These are phyloP conservation scores for Stevia rebaudiana DNA, from an alignment of 140 eudicot species.

Conservation along the genomic window DNA sequence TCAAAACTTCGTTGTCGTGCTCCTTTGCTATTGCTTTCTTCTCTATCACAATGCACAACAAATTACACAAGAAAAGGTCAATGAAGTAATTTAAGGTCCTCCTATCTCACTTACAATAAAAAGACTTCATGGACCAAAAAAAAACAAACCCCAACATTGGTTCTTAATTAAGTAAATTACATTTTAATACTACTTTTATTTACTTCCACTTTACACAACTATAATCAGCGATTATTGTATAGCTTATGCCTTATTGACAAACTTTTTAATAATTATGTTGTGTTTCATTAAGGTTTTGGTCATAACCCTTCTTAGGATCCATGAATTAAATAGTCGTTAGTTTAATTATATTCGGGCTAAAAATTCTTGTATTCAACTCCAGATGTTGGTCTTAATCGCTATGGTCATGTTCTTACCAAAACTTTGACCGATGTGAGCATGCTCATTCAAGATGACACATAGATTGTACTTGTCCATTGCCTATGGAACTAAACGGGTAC, in stretches of 20 bases:
- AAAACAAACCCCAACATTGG: neutral
- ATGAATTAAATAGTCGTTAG: neutral
- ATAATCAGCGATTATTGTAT: neutral
- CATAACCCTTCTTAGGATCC: slow-evolving; percentile 10
- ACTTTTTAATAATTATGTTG: slow-evolving; percentile 1
- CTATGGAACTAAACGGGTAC: neutral
- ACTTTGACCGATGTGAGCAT: neutral
- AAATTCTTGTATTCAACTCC: neutral
- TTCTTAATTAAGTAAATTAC: neutral
- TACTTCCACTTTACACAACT: neutral
- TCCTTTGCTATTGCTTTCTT: neutral
- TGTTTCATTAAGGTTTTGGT: neutral
- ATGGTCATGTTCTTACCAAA: neutral
- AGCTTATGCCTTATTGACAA: neutral
- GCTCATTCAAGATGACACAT: neutral
- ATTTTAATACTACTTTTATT: neutral
- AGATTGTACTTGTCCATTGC: neutral
- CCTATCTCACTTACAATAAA: neutral
- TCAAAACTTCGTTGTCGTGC: slow-evolving; percentile 7
- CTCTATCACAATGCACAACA: neutral
- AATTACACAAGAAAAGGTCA: neutral
- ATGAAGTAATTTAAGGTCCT: neutral
- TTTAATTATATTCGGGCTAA: neutral
- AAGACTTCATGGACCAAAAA: neutral
- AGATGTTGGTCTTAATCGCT: neutral